These are phyloP conservation scores for Hypoxylon sp. DNA, from an alignment of 2,329 filamentous ascomycete genomes.

Conservation along the genomic window DNA sequence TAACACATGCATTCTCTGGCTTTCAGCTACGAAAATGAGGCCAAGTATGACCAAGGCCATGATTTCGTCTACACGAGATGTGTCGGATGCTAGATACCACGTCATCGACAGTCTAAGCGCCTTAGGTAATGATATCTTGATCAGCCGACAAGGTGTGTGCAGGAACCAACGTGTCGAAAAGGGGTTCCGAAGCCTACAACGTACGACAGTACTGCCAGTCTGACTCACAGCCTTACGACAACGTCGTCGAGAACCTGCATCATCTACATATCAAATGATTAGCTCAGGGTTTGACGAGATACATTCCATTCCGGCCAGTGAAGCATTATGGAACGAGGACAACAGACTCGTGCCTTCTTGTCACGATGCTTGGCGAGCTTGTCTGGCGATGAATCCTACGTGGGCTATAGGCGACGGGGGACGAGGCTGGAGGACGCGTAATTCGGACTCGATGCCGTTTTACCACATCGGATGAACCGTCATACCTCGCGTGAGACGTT, in stretches of 20 bases:
- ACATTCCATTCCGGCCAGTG: too few species aligned
- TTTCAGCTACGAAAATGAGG: neutral
- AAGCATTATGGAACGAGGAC: neutral
- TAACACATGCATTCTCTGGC: neutral
- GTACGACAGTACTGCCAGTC: slow-evolving; percentile 10
- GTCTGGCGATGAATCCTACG: slow-evolving; percentile 12
- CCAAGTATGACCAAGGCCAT: slow-evolving; percentile 3
- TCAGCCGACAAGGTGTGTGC: slow-evolving; percentile 9
- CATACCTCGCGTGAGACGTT: slow-evolving; percentile 22
- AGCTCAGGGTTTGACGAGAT: too few species aligned
- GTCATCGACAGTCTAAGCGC: slow-evolving; percentile 3
- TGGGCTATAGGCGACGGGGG: slow-evolving; percentile 7
- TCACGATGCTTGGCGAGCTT: slow-evolving; percentile 1
- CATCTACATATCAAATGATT: too few species aligned
- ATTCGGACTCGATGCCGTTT: slow-evolving; percentile 19
- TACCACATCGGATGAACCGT: slow-evolving; percentile 25
- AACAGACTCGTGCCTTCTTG: slow-evolving; percentile 4
- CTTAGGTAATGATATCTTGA: too few species aligned
- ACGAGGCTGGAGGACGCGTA: slow-evolving; percentile 28
- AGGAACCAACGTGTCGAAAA: slow-evolving; percentile 8
- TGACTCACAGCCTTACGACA: slow-evolving; percentile 32
- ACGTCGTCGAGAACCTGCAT: neutral
- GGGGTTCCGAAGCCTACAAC: slow-evolving; percentile 8
- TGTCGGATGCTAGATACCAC: slow-evolving; percentile 6
- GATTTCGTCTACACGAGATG: slow-evolving; percentile 1